Conservation (phyloP, 139 green algal species). For the Pseudopediastrum boryanum region DNA sequence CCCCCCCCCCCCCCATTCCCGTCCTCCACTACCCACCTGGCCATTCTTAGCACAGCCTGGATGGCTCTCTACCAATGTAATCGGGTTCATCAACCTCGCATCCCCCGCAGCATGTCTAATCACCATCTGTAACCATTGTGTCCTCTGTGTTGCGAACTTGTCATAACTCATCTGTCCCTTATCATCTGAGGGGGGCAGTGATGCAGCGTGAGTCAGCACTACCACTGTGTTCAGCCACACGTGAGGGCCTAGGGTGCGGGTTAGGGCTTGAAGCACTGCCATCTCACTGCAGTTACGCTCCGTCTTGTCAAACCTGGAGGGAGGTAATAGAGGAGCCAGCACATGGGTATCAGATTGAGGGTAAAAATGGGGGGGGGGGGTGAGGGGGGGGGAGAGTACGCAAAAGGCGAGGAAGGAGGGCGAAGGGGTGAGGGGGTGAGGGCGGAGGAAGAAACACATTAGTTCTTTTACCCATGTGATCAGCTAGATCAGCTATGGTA, state of each 20-base stretch:
- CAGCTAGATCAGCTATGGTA: background rate
- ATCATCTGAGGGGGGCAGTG: constrained; percentile 4
- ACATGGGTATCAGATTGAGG: background rate
- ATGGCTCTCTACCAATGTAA: constrained; percentile 57
- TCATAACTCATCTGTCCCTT: constrained; percentile 45
- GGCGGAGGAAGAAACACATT: background rate
- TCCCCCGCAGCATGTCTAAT: constrained; percentile 47
- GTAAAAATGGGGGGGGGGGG: background rate
- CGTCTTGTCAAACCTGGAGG: constrained; percentile 19
- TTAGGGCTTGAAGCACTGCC: constrained; percentile 40
- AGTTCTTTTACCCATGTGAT: background rate
- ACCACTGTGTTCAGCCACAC: constrained; percentile 69
- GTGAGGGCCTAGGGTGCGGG: constrained; percentile 37
- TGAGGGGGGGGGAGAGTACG: background rate
- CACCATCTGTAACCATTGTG: constrained; percentile 56
- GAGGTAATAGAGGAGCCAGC: background rate
- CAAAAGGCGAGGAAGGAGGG: background rate
- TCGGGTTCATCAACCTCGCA: constrained; percentile 65
- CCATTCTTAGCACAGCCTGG: constrained; percentile 31
- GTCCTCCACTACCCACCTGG: constrained; percentile 10
- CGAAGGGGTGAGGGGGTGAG: background rate
- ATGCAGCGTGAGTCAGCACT: constrained; percentile 55
- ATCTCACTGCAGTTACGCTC: constrained; percentile 35
- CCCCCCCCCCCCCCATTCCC: background rate
- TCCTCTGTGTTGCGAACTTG: constrained; percentile 47